Base-by-base conservation (phyloP, 2,329 filamentous ascomycete genomes). In the Talaromyces funiculosus region DNA sequence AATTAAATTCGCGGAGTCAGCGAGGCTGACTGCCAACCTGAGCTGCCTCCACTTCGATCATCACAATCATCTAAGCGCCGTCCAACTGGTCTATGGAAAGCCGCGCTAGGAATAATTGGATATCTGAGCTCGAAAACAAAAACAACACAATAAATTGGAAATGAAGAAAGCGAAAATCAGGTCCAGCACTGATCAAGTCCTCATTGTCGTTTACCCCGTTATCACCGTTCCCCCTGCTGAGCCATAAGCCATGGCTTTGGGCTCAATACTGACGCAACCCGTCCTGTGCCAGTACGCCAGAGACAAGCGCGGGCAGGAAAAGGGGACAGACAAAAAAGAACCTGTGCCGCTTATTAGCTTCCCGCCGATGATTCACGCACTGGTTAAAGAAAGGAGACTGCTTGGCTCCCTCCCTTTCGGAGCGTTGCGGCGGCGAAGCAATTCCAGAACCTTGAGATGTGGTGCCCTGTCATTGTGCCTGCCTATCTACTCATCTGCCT, bases 321-420 rank as follows among this genome's bases (percentile, higher is more conserved):
- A 31, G 10, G n/a, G 35, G 18, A 22, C 51, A 54, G 51, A 29
- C 51, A 40, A 58, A 20, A 40, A 33, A n/a, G 2, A 24, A 9
- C 33, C 45, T 59, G 57, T 40, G 57, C 57, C 57, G 35, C 57
- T 59, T 53, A 33, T 59, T 45, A 59, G 57, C 57, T 59, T 53
- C 45, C 47, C 57, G 45, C 33, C 57, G 45, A 42, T 53, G 22
- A 29, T 51, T 29, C 22, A 40, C 33, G 33, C 6, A 18, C 40
- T 38, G 33, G 45, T 53, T n/a, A 53, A 59, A 53, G 45, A 59
- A 53, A 53, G 26, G 22, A 31, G 35, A 29, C n/a, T 42, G 31
- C 31, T 58, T 58, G 43, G 56, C 43, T 51, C 56, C 51, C 43
- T 51, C 56, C 51, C 24, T 47, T n/a, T 51, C 56, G 56, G 56